Conservation (phyloP, 169 alveolate genomes). For the Condylostoma magnum region DNA sequence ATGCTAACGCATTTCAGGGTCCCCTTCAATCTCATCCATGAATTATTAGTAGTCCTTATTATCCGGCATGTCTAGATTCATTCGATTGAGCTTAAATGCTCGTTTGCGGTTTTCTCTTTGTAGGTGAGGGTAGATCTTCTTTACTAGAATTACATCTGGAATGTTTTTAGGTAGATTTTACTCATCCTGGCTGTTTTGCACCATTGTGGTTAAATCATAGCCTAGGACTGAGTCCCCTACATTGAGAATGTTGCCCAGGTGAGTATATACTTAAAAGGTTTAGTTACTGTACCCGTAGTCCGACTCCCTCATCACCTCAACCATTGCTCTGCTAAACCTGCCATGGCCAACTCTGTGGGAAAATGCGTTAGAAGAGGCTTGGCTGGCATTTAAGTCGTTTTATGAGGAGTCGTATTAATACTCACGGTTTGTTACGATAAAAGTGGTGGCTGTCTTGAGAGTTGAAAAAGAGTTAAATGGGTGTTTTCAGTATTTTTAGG, state of each 20-base stretch:
- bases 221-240: slow-evolving; percentile 86
- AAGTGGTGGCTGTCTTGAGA: slow-evolving; percentile 61
- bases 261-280: slow-evolving; percentile 74
- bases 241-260: slow-evolving; percentile 80
- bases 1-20: slow-evolving; percentile 78
- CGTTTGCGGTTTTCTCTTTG: slow-evolving; percentile 44
- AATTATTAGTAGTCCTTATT: slow-evolving; percentile 83
- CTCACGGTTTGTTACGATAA: too few species aligned
- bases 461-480: slow-evolving; percentile 54
- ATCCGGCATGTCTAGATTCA: slow-evolving; percentile 44
- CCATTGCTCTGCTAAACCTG: slow-evolving; percentile 35
- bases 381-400: too few species aligned
- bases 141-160: slow-evolving; percentile 80
- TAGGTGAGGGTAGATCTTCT: slow-evolving; percentile 42
- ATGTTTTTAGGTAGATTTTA: slow-evolving; percentile 41
- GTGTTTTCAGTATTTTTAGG: slow-evolving; percentile 82
- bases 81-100: slow-evolving; percentile 33
- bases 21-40: slow-evolving; percentile 86
- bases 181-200: slow-evolving; percentile 60
- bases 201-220: slow-evolving; percentile 77
- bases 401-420: too few species aligned
- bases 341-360: too few species aligned
- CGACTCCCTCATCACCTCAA: slow-evolving; percentile 42
- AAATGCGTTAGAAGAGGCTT: too few species aligned
- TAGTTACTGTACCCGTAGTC: slow-evolving; percentile 49